Conservation (phyloP, 108 stramenopile species). For the Mayamaea pseudoterrestris region DNA sequence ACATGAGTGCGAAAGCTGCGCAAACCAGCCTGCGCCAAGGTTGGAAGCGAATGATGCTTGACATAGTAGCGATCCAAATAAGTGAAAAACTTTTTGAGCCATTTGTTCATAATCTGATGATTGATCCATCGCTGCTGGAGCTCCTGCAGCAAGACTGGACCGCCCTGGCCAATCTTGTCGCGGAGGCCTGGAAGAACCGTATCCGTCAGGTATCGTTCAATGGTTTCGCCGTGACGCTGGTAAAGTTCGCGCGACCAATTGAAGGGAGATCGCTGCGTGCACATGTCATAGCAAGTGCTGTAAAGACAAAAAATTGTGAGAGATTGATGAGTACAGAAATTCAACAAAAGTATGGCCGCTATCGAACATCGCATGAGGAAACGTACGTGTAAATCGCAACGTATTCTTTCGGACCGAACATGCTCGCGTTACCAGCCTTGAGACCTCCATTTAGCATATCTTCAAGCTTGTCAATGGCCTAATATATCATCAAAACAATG, state of each 20-base stretch:
- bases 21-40: slow-evolving; percentile 84
- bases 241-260: slow-evolving; percentile 98
- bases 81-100: slow-evolving; percentile 98
- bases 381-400: slow-evolving; percentile 85
- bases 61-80: slow-evolving; percentile 98
- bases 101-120: slow-evolving; percentile 99
- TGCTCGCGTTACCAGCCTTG: slow-evolving; percentile 40
- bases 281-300: slow-evolving; percentile 99
- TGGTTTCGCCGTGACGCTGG: slow-evolving; percentile 90
- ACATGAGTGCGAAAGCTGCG: slow-evolving; percentile 87
- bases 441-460: slow-evolving; percentile 80
- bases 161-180: slow-evolving; percentile 72
- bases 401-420: slow-evolving; percentile 90
- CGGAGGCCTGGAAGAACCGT: slow-evolving; percentile 87
- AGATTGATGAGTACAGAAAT: neutral
- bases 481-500: no score
- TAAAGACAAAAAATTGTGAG: neutral
- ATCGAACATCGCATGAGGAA: neutral
- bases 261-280: slow-evolving; percentile 98
- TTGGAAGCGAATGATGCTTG: slow-evolving; percentile 88
- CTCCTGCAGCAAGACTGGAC: slow-evolving; percentile 84
- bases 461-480: slow-evolving; percentile 88
- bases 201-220: slow-evolving; percentile 79
- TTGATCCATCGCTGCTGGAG: slow-evolving; percentile 90
- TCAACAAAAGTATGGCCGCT: neutral